These are phyloP conservation scores for Nitzschia sp. DNA, from an alignment of 108 stramenopile species.

Conservation along the genomic window DNA sequence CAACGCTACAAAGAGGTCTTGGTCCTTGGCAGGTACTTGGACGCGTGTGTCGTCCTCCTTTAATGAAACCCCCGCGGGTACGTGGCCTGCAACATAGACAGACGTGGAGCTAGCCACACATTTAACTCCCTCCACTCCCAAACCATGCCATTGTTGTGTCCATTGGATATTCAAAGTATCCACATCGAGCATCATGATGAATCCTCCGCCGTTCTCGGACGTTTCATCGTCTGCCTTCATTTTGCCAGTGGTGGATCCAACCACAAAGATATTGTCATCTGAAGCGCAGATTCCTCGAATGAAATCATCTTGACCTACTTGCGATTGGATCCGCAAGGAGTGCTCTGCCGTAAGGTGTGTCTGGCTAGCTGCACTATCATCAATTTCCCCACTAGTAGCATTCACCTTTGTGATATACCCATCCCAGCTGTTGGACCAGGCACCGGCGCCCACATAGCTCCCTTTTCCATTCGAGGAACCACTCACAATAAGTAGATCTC, in stretches of 20 bases:
- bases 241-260: conserved; percentile 21
- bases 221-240: neutral
- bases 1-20: conserved; percentile 20
- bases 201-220: conserved; percentile 17
- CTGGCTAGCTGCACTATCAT: neutral
- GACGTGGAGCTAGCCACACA: neutral
- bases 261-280: conserved; percentile 18
- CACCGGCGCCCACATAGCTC: conserved; percentile 17
- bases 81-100: conserved; percentile 15
- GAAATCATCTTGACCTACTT: conserved; percentile 13
- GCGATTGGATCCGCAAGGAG: conserved; percentile 13
- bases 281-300: conserved; percentile 12
- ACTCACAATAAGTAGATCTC: conserved; percentile 8
- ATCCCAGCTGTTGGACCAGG: conserved; percentile 12
- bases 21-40: neutral
- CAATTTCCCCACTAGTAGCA: neutral
- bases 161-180: conserved; percentile 11
- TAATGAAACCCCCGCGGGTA: conserved; percentile 7
- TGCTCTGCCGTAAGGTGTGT: neutral
- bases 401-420: conserved; percentile 19
- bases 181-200: conserved; percentile 18
- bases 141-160: conserved; percentile 12
- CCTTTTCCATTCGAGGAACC: conserved; percentile 20
- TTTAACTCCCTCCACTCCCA: conserved; percentile 2
- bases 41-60: neutral